Evolutionary conservation across 2,329 filamentous ascomycete species (phyloP), one percentile per base, ranked within the genome.

Genomic region (Plenodomus biglobosus): DNA sequence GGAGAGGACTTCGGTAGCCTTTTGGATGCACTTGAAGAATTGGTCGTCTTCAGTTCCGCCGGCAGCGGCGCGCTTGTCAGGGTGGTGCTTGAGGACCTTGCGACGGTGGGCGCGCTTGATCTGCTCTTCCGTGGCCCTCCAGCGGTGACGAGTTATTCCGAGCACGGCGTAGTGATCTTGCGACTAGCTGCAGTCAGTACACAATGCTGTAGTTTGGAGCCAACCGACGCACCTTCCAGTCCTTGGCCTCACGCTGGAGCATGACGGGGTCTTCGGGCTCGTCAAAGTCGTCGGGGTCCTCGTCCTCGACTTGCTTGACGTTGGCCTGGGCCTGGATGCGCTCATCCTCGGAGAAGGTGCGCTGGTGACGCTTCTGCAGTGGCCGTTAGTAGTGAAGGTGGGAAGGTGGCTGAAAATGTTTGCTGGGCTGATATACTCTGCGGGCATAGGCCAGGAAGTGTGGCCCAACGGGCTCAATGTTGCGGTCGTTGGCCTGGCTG

Each of bases 21-120:
- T 96, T 74, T 99, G 95, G 74, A 99, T 99, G 76, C 95, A 99
- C 83, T 99, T 99, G 87, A 99, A 99, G 82, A 99, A 99, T 74
- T 88, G 90, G 75, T 99, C 94, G 75, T 96, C 92, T 67, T 97
- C 92, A 62, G 84, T 83, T 65, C 84, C 83, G 53, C 94, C 94
- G 40, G 86, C 83, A 21, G 94, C 94, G 15, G 95, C 94, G 80
- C 95, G 95, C 86, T 99, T 99, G 75, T 99, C 94, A 54, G 94
- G 94, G 76, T 99, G 94, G 75, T 99, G 94, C 78, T 91, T 92
- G 60, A 99, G 87, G 59, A 99, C 94, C 87, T 99, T 99, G 85
- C 95, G 96, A 79, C 94, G 90, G 80, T 99, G 92, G 61, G 95
- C 94, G 65, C 90, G 89, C 83, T 96, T 97, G 81, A 99, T 97